phyloP scores from a whole-genome alignment of 768 basidiomycete genomes.

The Leccinum barrowsii region DNA sequence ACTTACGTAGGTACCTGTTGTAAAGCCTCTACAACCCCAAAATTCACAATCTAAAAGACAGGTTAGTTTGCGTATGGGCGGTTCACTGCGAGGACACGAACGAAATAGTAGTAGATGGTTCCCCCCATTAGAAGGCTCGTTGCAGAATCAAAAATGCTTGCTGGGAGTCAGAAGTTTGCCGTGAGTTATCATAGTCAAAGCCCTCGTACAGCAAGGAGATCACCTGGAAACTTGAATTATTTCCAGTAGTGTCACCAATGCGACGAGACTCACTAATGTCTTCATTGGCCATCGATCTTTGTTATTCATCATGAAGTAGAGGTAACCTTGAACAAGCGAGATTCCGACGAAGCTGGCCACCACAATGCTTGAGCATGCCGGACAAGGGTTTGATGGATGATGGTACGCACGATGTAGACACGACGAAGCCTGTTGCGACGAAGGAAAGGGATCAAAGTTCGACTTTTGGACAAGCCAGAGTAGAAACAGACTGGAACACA shows the following conservation, averaged over 20 bases:
- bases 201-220: constrained; percentile 13
- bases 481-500: neutral
- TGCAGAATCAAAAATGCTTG: constrained; percentile 16
- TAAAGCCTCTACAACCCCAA: constrained; percentile 8
- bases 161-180: neutral
- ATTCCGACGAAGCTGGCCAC: constrained; percentile 16
- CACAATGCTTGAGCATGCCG: neutral
- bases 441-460: neutral
- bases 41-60: constrained; percentile 9
- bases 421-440: constrained; percentile 9
- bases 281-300: constrained; percentile 14
- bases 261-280: constrained; percentile 9
- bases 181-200: neutral
- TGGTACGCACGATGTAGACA: constrained; percentile 12
- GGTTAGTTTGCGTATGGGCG: neutral
- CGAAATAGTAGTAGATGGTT: constrained; percentile 20
- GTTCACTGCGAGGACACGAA: constrained; percentile 1
- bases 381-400: neutral
- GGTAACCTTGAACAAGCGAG: constrained; percentile 19
- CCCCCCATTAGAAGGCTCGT: constrained; percentile 16
- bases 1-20: constrained; percentile 9
- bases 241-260: neutral
- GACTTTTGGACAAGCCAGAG: neutral
- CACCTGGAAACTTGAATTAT: constrained; percentile 2
- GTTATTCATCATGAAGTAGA: constrained; percentile 15